Conservation (phyloP, 2,329 filamentous ascomycete species). For the Pseudomassariella vexata region DNA sequence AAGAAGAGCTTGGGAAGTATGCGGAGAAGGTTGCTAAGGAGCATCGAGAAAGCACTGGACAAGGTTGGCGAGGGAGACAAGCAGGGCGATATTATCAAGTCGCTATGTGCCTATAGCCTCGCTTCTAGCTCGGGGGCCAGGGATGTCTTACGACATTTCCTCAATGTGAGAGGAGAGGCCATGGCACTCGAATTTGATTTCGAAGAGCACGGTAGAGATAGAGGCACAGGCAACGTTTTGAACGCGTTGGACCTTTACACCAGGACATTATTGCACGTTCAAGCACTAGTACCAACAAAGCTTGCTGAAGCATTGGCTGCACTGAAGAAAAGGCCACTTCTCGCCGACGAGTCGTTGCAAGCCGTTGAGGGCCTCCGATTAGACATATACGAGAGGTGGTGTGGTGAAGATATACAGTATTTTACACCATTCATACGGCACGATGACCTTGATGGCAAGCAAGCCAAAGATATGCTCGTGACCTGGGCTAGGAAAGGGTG, state of each 20-base stretch:
- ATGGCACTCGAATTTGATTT: conserved; percentile 57
- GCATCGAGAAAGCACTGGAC: conserved; percentile 64
- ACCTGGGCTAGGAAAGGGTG: conserved; percentile 59
- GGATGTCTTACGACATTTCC: conserved; percentile 74
- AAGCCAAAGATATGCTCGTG: conserved; percentile 55
- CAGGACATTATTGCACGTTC: conserved; percentile 70
- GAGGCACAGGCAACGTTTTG: conserved; percentile 45
- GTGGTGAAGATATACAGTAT: conserved; percentile 73
- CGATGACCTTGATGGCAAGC: conserved; percentile 61
- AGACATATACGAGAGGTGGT: conserved; percentile 74
- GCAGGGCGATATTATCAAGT: conserved; percentile 57
- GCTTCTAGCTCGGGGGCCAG: conserved; percentile 72
- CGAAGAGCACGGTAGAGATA: conserved; percentile 34
- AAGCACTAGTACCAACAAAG: conserved; percentile 66
- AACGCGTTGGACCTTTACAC: conserved; percentile 68
- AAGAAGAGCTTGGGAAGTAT: conserved; percentile 58
- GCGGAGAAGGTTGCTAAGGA: conserved; percentile 57
- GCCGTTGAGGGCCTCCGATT: conserved; percentile 65
- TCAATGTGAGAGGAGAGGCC: conserved; percentile 64
- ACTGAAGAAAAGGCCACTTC: conserved; percentile 64
- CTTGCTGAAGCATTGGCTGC: conserved; percentile 63
- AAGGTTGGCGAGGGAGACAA: conserved; percentile 49
- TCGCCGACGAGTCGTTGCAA: conserved; percentile 65
- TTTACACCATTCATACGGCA: conserved; percentile 86
- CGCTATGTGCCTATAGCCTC: conserved; percentile 76